Conservation (phyloP, 768 basidiomycete species). For the Pulveroboletus sp. region DNA sequence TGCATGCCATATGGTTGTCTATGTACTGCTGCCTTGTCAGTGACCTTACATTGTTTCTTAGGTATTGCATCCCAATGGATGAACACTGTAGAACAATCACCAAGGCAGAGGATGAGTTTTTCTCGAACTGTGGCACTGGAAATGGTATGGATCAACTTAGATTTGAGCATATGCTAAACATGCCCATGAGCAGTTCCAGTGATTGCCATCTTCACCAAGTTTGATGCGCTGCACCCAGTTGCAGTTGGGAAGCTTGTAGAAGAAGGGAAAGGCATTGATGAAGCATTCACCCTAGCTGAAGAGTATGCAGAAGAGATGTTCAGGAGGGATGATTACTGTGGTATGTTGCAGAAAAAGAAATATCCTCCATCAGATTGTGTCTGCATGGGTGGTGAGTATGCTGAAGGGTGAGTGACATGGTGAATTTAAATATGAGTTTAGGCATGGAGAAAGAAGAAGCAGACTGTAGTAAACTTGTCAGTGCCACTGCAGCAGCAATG, state of each 20-base stretch:
- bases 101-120: conserved; percentile 31
- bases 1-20: conserved; percentile 41
- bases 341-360: not conserved
- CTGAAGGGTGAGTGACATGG: not conserved
- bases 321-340: too few relatives aligned
- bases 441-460: not conserved
- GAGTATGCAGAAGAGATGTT: too few relatives aligned
- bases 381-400: not conserved
- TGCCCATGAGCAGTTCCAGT: too few relatives aligned
- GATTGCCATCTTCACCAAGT: too few relatives aligned
- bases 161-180: too few relatives aligned
- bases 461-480: not conserved
- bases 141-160: not conserved
- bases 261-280: too few relatives aligned
- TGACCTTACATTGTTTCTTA: conserved; percentile 10
- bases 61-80: conserved; percentile 38
- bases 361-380: not conserved
- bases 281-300: too few relatives aligned
- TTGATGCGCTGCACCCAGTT: too few relatives aligned
- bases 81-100: conserved; percentile 21
- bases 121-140: conserved; percentile 15
- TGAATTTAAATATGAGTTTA: not conserved
- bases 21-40: too few relatives aligned
- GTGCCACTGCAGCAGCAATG: not conserved
- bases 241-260: too few relatives aligned